These are phyloP conservation scores for Gossypium laxum DNA, from an alignment of 441 rosid species.

Conservation along the genomic window DNA sequence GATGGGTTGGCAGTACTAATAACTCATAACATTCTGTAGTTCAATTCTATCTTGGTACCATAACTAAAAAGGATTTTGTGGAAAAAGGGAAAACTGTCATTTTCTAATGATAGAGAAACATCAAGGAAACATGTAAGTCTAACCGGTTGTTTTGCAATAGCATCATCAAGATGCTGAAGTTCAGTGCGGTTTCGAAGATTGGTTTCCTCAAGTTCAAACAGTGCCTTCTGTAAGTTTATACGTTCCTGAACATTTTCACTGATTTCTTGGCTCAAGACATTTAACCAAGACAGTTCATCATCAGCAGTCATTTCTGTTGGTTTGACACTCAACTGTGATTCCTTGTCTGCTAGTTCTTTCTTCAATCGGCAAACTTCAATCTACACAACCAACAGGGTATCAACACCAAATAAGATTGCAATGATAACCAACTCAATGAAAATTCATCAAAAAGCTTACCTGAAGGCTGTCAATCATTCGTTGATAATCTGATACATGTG, in stretches of 20 bases:
- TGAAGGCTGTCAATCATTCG: conserved; percentile 92
- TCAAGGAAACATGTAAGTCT: background rate
- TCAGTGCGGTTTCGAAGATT: conserved; percentile 62
- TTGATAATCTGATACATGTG: conserved; percentile 84
- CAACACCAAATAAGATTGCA: conserved; percentile 12
- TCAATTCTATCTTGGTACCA: background rate
- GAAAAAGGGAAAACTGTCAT: background rate
- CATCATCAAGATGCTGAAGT: conserved; percentile 83
- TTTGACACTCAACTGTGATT: conserved; percentile 58
- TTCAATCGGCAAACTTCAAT: conserved; percentile 71
- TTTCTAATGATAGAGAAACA: background rate
- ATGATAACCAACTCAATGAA: background rate
- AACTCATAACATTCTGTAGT: background rate
- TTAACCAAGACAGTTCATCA: conserved; percentile 81
- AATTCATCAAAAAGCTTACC: conserved; percentile 33
- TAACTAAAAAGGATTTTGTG: background rate
- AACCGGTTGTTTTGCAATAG: conserved; percentile 77
- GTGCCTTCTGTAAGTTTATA: conserved; percentile 85
- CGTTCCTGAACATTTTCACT: conserved; percentile 93
- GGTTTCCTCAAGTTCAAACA: conserved; percentile 85
- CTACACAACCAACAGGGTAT: conserved; percentile 32
- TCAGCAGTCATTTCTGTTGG: conserved; percentile 68
- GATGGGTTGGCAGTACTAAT: conserved; percentile 3
- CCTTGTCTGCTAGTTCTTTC: conserved; percentile 79
- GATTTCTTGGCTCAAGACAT: conserved; percentile 76